These are phyloP conservation scores for Paecilomyces dactylethromorphus DNA, from an alignment of 2,329 filamentous ascomycete species.

Conservation along the genomic window DNA sequence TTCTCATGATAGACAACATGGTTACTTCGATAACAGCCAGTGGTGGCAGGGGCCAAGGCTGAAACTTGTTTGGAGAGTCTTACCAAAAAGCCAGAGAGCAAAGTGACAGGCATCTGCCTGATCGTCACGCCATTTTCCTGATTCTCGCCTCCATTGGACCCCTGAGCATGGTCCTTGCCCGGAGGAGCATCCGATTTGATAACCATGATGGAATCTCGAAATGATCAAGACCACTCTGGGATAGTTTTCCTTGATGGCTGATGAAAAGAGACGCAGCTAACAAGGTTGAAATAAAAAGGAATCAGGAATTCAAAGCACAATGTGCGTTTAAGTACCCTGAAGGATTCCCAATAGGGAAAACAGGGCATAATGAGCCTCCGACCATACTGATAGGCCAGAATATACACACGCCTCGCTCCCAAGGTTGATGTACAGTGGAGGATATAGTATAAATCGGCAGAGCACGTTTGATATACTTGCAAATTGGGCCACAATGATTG, in stretches of 20 bases:
- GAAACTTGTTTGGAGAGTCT: background rate
- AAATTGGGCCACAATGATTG: background rate
- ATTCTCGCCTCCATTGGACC: background rate
- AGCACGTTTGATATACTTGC: background rate
- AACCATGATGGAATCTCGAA: background rate
- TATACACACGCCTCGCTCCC: background rate
- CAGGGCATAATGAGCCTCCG: background rate
- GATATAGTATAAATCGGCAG: background rate
- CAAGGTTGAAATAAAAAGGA: background rate
- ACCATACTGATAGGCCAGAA: background rate
- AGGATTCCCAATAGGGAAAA: background rate
- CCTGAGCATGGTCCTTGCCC: background rate
- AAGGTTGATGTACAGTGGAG: background rate
- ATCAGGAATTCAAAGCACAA: background rate
- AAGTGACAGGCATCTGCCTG: slow-evolving; percentile 48
- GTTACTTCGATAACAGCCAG: too few relatives aligned
- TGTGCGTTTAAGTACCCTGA: slow-evolving; percentile 1
- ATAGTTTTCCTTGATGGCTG: background rate
- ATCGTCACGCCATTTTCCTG: background rate
- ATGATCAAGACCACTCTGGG: background rate
- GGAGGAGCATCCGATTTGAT: background rate
- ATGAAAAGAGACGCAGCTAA: background rate
- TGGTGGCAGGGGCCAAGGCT: background rate
- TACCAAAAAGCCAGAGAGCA: slow-evolving; percentile 56
- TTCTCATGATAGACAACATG: too few relatives aligned